Conservation (phyloP, 2,329 filamentous ascomycete species). For the Pseudogymnoascus sp. region DNA sequence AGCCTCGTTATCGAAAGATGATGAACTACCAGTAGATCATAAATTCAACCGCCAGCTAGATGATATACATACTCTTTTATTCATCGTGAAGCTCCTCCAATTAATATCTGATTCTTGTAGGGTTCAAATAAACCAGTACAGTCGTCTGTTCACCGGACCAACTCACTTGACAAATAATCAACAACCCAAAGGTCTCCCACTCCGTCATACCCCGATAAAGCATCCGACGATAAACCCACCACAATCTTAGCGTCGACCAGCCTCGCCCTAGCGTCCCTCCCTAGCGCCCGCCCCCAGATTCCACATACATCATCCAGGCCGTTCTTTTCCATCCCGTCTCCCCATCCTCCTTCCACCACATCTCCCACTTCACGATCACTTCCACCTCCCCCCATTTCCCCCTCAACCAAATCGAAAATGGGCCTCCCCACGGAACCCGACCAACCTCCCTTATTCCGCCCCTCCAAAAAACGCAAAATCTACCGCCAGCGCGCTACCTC, state of each 20-base stretch:
- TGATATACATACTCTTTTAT: not conserved
- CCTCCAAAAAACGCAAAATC: constrained; percentile 50
- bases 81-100: not conserved
- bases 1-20: not conserved
- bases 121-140: not conserved
- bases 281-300: not conserved
- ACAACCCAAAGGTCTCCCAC: not conserved
- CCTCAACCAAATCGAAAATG: not conserved
- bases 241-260: not conserved
- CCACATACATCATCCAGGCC: not conserved
- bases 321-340: not conserved
- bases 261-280: not conserved
- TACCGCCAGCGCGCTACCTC: constrained; percentile 42
- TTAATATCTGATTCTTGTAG: not conserved
- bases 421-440: not conserved
- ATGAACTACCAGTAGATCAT: not conserved
- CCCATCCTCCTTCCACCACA: not conserved
- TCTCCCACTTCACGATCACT: too few species aligned
- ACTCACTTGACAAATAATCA: not conserved
- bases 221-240: not conserved
- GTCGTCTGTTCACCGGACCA: not conserved
- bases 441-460: constrained; percentile 36
- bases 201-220: not conserved
- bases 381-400: not conserved
- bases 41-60: too few species aligned